A percentile compares a stretch with the other conserved stretches of the same genome.
These are phyloP conservation scores for Xylaria polymorpha DNA, from an alignment of 2,329 filamentous ascomycete genomes.

Conservation along the genomic window DNA sequence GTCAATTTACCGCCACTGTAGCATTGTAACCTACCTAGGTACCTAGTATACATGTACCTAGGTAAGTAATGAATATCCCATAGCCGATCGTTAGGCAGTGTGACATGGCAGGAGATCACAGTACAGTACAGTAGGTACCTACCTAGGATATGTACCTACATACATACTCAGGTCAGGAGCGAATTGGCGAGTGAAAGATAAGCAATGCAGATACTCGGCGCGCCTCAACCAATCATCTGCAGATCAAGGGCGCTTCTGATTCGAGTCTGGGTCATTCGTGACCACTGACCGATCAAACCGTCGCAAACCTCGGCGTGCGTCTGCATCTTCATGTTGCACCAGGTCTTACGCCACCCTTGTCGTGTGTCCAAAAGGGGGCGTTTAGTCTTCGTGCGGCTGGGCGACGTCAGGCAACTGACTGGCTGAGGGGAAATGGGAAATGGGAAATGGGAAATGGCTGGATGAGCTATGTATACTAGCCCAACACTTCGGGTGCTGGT, in stretches of 20 bases:
- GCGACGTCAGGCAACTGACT: conserved; percentile 21
- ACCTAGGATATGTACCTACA: too few relatives aligned
- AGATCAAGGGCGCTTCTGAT: conserved; percentile 2
- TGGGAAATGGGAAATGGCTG: conserved; percentile 22
- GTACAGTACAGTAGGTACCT: too few relatives aligned
- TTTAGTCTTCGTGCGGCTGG: conserved; percentile 34
- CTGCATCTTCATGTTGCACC: conserved; percentile 29
- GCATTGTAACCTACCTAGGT: too few relatives aligned
- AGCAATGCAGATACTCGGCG: conserved; percentile 13
- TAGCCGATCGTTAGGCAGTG: not conserved
- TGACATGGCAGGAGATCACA: conserved; percentile 7
- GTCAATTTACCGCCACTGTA: conserved; percentile 19
- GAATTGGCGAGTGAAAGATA: conserved; percentile 20
- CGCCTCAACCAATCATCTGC: conserved; percentile 26
- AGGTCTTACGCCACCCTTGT: conserved; percentile 19
- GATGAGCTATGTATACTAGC: conserved; percentile 19
- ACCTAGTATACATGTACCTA: too few relatives aligned
- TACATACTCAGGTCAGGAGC: not conserved
- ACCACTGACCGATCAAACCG: conserved; percentile 4
- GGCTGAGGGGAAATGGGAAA: conserved; percentile 19
- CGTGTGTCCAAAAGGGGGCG: conserved; percentile 24
- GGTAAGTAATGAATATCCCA: not conserved
- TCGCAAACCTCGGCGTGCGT: conserved; percentile 17
- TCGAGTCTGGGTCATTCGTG: conserved; percentile 12
- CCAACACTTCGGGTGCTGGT: conserved; percentile 26